Evolutionary conservation across 805 yeast species (phyloP).

Genomic region (Yamadazyma tumulicola): DNA sequence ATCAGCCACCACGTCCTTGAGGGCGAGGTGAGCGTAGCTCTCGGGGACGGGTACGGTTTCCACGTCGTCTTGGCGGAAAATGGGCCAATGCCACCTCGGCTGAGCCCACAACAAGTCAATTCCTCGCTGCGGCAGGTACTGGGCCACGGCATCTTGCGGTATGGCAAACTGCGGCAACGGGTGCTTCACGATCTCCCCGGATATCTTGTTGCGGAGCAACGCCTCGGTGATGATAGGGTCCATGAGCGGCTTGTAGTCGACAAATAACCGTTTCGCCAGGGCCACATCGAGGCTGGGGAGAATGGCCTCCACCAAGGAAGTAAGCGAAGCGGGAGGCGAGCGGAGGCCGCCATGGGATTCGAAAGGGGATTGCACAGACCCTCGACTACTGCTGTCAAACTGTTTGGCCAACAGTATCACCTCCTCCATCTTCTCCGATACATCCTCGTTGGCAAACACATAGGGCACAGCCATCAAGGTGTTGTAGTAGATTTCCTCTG

Average conservation of each 20-base stretch:
- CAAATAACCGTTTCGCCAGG: constrained; percentile 29
- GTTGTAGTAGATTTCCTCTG: constrained; percentile 65
- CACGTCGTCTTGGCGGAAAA: constrained; percentile 53
- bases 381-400: constrained; percentile 23
- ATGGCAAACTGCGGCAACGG: constrained; percentile 33
- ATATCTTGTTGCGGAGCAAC: constrained; percentile 32
- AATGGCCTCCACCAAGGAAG: constrained; percentile 46
- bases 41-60: constrained; percentile 52
- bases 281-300: constrained; percentile 47
- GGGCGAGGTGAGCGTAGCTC: constrained; percentile 46
- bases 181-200: constrained; percentile 38
- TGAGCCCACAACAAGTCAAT: constrained; percentile 64
- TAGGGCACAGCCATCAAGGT: constrained; percentile 65
- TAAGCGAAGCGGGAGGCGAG: constrained; percentile 48
- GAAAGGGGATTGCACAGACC: constrained; percentile 25
- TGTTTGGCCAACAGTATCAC: constrained; percentile 44
- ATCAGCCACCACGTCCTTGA: constrained; percentile 75
- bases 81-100: constrained; percentile 60
- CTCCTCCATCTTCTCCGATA: constrained; percentile 37
- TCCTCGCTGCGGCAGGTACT: constrained; percentile 18
- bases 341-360: constrained; percentile 30
- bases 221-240: constrained; percentile 32
- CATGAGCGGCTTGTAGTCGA: constrained; percentile 28
- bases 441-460: constrained; percentile 43
- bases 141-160: constrained; percentile 12